Evolutionary conservation across 371 early-diverging fungal genomes (phyloP), one percentile per base, ranked within the genome.

Genomic region (Phascolomyces articulosus): DNA sequence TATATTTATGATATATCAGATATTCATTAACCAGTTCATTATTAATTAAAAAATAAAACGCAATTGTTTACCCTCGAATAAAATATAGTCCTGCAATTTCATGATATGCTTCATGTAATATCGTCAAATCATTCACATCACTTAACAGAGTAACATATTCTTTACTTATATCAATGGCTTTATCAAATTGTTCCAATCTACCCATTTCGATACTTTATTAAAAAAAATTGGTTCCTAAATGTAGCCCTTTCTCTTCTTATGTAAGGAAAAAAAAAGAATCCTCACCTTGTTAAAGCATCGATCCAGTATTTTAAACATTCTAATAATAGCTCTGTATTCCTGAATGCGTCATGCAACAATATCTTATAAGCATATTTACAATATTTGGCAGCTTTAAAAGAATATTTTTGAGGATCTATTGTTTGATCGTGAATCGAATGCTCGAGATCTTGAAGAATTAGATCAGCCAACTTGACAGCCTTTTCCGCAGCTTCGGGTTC

Each of bases 1-100:
- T 51, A 10, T 24, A 7, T 24, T 51, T 44, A 44, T 4, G 8
- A 18, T 44, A n/a, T n/a, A n/a, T n/a, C n/a, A n/a, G n/a, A n/a
- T n/a, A n/a, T n/a, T n/a, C n/a, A n/a, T n/a, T n/a, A n/a, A n/a
- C n/a, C n/a, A n/a, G n/a, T n/a, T n/a, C n/a, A n/a, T n/a, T n/a
- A n/a, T 44, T 1, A 44, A 44, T 18, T 13, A 13, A 16, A 16
- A 44, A 15, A n/a, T 54, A 21, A 21, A 40, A 4, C 15, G 15
- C 2, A 11, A 27, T 28, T 40, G 15, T 4, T 63, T 66, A 66
- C 65, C 72, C 73, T 40, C 72, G 71, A 20, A 58, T 67, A 59
- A 78, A 78, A 29, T 78, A 81, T 1, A 74, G 59, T 20, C 74
- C 69, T 0, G 66, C 82, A 24, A 77, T 20, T 15, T 51, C 27